phyloP scores from a whole-genome alignment of 257 asterid species.

The Lavandula angustifolia region DNA sequence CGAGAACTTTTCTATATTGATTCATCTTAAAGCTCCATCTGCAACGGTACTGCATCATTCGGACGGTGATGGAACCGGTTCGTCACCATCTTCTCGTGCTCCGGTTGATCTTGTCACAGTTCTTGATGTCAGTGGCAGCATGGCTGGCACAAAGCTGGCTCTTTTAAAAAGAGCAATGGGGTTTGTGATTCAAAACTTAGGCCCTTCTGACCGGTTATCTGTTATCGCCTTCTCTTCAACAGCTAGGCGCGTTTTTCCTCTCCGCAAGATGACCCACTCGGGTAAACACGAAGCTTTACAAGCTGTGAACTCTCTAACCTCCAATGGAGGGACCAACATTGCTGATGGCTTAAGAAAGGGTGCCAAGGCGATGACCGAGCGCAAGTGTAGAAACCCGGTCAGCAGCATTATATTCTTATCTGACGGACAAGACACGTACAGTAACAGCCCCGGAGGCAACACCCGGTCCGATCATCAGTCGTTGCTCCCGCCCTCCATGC shows the following conservation, averaged over 20 bases:
- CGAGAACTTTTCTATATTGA: constrained; percentile 53
- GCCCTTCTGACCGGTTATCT: constrained; percentile 84
- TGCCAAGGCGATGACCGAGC: constrained; percentile 71
- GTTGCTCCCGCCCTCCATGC: constrained; percentile 65
- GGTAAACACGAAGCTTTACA: constrained; percentile 76
- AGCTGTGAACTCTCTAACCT: constrained; percentile 73
- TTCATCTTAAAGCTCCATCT: constrained; percentile 80
- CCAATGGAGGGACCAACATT: constrained; percentile 90
- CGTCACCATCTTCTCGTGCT: constrained; percentile 55
- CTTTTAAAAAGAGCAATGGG: constrained; percentile 93
- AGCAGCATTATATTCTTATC: constrained; percentile 75
- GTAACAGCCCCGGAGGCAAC: constrained; percentile 27
- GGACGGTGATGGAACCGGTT: constrained; percentile 34
- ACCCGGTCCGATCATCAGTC: constrained; percentile 32
- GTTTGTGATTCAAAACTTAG: constrained; percentile 75
- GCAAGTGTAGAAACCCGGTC: constrained; percentile 70
- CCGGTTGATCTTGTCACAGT: constrained; percentile 85
- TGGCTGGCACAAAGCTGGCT: constrained; percentile 95
- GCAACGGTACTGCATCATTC: constrained; percentile 30
- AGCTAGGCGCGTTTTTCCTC: constrained; percentile 85
- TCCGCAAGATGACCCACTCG: constrained; percentile 63
- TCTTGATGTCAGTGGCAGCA: constrained; percentile 96
- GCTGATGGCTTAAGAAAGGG: constrained; percentile 73
- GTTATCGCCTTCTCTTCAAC: constrained; percentile 84
- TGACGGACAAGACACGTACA: constrained; percentile 89